Conservation (phyloP, 2,329 filamentous ascomycete species). For the Remersonia thermophila region DNA sequence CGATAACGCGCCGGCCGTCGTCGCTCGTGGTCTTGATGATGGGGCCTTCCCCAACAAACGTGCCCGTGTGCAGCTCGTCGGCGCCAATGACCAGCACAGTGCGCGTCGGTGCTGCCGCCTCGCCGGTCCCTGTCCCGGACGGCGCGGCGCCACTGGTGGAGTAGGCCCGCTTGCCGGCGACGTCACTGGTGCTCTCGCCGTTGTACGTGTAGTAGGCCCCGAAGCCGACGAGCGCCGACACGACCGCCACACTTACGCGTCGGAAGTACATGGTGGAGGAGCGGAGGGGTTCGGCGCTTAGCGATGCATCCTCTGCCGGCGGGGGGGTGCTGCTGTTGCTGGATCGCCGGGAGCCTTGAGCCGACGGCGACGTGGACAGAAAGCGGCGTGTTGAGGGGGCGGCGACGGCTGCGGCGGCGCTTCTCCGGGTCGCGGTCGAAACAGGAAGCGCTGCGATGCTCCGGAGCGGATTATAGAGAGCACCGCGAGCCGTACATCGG, state of each 20-base stretch:
- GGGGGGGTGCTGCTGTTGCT: too few relatives aligned
- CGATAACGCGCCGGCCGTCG: conserved; percentile 72
- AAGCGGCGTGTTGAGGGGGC: conserved; percentile 10
- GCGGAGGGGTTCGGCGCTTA: conserved; percentile 37
- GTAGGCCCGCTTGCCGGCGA: conserved; percentile 29
- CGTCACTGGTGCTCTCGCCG: conserved; percentile 26
- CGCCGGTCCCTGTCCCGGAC: conserved; percentile 23
- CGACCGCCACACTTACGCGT: conserved; percentile 51
- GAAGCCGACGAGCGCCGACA: conserved; percentile 61
- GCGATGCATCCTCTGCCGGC: conserved; percentile 20
- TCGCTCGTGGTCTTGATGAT: conserved; percentile 81
- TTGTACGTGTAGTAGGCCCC: conserved; percentile 66
- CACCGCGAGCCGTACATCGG: conserved; percentile 49
- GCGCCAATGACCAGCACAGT: conserved; percentile 80
- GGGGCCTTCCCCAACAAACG: conserved; percentile 72
- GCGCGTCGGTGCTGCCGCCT: conserved; percentile 37
- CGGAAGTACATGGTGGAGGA: conserved; percentile 63
- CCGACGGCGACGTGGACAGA: conserved; percentile 17
- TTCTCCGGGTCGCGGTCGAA: conserved; percentile 13
- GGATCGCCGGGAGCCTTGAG: conserved; percentile 23
- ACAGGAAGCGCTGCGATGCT: conserved; percentile 24
- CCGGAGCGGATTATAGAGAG: conserved; percentile 36
- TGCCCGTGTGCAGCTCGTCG: conserved; percentile 79
- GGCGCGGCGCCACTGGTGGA: conserved; percentile 25
- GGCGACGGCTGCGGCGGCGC: conserved; percentile 10